Evolutionary conservation across 2,329 filamentous ascomycete species (phyloP), one percentile per base, ranked within the genome.

Genomic region (Blumeria hordei): DNA sequence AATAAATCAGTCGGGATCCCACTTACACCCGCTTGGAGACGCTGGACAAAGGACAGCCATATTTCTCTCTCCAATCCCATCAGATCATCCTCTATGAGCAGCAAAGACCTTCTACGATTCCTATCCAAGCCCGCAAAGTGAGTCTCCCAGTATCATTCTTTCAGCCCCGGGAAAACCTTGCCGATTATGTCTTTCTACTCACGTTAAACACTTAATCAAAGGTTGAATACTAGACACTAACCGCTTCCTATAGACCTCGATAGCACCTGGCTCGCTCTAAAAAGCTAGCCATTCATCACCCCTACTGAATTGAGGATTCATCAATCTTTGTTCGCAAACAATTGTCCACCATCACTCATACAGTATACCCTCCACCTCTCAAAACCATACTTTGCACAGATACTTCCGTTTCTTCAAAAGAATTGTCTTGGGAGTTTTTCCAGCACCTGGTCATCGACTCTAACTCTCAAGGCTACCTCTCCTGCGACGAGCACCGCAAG

Each of bases 41-140:
- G 21, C 21, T 28, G 21, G 21, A 28, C 21, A 28, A 28, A 28
- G 21, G 21, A 28, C 21, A 28, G 21, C 21, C 21, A 4, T 28
- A 28, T 28, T 28, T 28, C 21, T 28, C 21, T 28, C 21, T 28
- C 21, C 21, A 2, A 28, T 28, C 21, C 21, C 21, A 28, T 28
- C 21, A 28, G 21, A 28, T 2, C 21, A 28, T 28, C 21, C 78
- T 85, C 80, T 81, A 94, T 94, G 88, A 88, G 80, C 83, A 82
- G 77, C 70, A 84, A 82, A 73, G 85, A 93, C 71, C 80, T 93
- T 67, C 79, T 94, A 68, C 85, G 87, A 73, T 92, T 93, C 74
- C 80, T 94, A 64, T 93, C 86, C 68, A 92, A 92, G 76, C 87
- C 87, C 68, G 85, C 86, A 70, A 94, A 94, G 88, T 94, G 72